These are phyloP conservation scores for Teunomyces funiuensis DNA, from an alignment of 805 yeast genomes.

Conservation along the genomic window DNA sequence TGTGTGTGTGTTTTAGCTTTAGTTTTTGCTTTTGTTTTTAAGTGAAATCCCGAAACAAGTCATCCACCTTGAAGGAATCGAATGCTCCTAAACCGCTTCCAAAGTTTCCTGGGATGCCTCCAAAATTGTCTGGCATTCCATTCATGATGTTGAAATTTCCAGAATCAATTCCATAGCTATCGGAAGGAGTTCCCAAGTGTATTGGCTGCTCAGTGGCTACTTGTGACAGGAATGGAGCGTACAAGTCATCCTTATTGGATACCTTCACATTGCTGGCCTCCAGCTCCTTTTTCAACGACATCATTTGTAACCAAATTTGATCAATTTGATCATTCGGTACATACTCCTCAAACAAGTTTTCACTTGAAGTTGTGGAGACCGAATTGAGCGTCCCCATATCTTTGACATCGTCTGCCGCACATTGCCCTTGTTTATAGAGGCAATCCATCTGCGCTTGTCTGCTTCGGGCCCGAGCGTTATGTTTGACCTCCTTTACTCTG, in stretches of 20 bases:
- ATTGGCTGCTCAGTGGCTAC: background rate
- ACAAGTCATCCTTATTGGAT: background rate
- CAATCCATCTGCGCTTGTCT: background rate
- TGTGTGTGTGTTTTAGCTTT: background rate
- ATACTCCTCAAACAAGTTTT: background rate
- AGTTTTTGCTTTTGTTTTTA: background rate
- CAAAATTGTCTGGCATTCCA: background rate
- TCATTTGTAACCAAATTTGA: slow-evolving; percentile 13
- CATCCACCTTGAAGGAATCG: slow-evolving; percentile 7
- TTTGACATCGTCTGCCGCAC: background rate
- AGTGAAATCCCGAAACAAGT: slow-evolving; percentile 10
- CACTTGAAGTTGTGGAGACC: background rate
- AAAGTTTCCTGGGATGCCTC: background rate
- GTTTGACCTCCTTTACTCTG: slow-evolving; percentile 11
- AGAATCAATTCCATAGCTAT: slow-evolving; percentile 1
- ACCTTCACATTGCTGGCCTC: background rate
- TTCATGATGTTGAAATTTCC: background rate
- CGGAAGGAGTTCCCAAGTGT: background rate
- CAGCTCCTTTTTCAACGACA: slow-evolving; percentile 6
- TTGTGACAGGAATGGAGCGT: background rate
- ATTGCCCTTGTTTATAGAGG: background rate
- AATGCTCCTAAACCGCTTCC: background rate
- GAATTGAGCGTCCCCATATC: background rate
- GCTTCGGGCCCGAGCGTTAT: background rate
- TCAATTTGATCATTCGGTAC: slow-evolving; percentile 11